Evolutionary conservation across 2,329 filamentous ascomycete species (phyloP).

Genomic region (Endoconidiophora laricicola): DNA sequence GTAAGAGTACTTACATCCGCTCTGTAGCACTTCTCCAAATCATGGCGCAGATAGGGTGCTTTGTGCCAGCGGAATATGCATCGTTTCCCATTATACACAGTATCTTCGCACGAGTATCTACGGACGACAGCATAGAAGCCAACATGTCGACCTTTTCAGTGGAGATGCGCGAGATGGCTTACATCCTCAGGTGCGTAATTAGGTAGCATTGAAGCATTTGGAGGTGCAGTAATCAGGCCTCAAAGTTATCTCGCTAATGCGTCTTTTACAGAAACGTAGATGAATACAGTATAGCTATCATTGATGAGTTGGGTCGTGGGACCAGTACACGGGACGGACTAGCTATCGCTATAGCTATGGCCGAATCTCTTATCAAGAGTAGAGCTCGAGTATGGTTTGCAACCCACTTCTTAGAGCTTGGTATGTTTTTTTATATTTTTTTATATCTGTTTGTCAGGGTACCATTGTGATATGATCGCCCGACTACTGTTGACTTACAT

Average conservation of each 20-base stretch:
- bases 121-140: conserved; percentile 73
- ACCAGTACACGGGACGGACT: conserved; percentile 81
- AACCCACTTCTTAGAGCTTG: conserved; percentile 75
- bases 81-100: conserved; percentile 65
- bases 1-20: conserved; percentile 89
- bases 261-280: conserved; percentile 47
- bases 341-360: conserved; percentile 76
- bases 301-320: conserved; percentile 84
- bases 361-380: conserved; percentile 70
- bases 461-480: no score
- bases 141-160: conserved; percentile 87
- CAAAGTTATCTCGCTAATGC: background rate
- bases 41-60: conserved; percentile 88
- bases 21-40: conserved; percentile 69
- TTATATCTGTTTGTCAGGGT: background rate
- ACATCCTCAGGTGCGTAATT: conserved; percentile 49
- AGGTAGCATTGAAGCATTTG: background rate
- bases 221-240: background rate
- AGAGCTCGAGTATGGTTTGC: conserved; percentile 77
- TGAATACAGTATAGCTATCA: conserved; percentile 57
- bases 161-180: conserved; percentile 92
- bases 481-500: no score
- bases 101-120: conserved; percentile 74
- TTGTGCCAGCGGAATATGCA: conserved; percentile 74
- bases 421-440: conserved; percentile 19